Evolutionary conservation across 805 yeast genomes (phyloP).

Genomic region (Lachancea nothofagi): DNA sequence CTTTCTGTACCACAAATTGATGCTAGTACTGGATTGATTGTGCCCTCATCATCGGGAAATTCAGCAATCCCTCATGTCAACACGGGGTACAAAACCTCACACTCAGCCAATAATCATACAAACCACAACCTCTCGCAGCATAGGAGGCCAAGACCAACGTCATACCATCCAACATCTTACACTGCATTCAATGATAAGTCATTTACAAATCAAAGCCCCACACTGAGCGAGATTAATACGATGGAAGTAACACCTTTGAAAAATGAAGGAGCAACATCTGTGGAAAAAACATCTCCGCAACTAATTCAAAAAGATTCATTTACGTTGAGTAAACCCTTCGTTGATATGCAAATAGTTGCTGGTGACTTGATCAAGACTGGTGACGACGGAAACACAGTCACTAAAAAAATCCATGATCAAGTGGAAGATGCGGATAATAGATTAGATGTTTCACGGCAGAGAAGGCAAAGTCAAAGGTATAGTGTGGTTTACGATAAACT

Average conservation of each 20-base stretch:
- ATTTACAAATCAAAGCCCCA: constrained; percentile 19
- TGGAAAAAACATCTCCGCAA: constrained; percentile 17
- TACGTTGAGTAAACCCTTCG: constrained; percentile 32
- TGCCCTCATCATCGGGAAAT: neutral
- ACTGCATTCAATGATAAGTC: constrained; percentile 8
- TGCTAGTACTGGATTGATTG: constrained; percentile 1
- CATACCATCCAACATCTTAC: constrained; percentile 56
- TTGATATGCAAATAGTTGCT: constrained; percentile 32
- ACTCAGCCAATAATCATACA: neutral
- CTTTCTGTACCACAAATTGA: neutral
- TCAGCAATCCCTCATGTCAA: neutral
- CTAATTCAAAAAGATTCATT: constrained; percentile 21
- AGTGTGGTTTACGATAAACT: constrained; percentile 15
- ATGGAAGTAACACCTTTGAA: neutral
- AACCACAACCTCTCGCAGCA: constrained; percentile 32
- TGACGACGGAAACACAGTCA: constrained; percentile 14
- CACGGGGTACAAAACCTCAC: neutral
- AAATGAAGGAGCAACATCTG: neutral
- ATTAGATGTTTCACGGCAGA: constrained; percentile 7
- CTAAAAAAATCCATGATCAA: constrained; percentile 22
- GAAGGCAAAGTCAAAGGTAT: constrained; percentile 17
- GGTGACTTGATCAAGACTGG: constrained; percentile 36
- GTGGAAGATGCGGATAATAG: constrained; percentile 14
- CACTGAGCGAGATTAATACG: constrained; percentile 15
- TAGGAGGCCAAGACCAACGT: constrained; percentile 75